Base-by-base conservation (phyloP, 1,284 basidiomycete species). In the Ganoderma multipileum region DNA sequence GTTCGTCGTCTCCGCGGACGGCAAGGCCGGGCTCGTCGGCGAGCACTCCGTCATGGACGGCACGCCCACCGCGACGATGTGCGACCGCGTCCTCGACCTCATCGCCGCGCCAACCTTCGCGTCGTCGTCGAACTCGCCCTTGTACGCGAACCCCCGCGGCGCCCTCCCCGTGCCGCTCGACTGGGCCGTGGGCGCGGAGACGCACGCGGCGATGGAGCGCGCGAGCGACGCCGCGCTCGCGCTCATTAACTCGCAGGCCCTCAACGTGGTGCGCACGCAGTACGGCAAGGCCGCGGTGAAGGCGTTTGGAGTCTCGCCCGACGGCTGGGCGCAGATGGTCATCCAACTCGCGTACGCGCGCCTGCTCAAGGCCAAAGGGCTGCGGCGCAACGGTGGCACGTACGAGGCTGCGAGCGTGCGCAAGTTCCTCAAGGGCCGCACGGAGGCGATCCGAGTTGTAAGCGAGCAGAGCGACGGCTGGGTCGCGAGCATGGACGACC, bases 21-120 rank as follows among this genome's bases (percentile, higher is more conserved):
- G 86, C 28, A 84, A 87, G 69, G 91, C 94, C 1, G 96, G 95
- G 5, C 83, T 95, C 74, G 91, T 96, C 87, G 96, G 96, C 65
- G 96, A 97, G 80, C 95, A 97, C 80, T 95, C 93, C 20, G 87
- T 94, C 73, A 96, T 96, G 94, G 95, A 96, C 76, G 95, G 95
- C 57, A 89, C 89, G 44, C 89, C 90, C 6, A 90, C 88, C 11
- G 83, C 87, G 65, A 73, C 77, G 42, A 82, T 95, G 73, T 91
- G 89, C 77, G 91, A 96, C 77, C 89, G 91, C 59, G 83, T 95
- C 36, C 83, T 95, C 63, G 85, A 86, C 70, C 86, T 86, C 74
- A 81, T 96, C 55, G 84, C 88, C 41, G 77, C 85, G 71, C 85
- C 85, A n/a, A 72, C 79, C 47, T 90, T 91, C 73, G 86, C 91